A percentile compares a stretch with the other conserved stretches of the same genome.
These are phyloP conservation scores for Aspergillus calidoustus DNA, from an alignment of 2,329 filamentous ascomycete genomes.

Conservation along the genomic window DNA sequence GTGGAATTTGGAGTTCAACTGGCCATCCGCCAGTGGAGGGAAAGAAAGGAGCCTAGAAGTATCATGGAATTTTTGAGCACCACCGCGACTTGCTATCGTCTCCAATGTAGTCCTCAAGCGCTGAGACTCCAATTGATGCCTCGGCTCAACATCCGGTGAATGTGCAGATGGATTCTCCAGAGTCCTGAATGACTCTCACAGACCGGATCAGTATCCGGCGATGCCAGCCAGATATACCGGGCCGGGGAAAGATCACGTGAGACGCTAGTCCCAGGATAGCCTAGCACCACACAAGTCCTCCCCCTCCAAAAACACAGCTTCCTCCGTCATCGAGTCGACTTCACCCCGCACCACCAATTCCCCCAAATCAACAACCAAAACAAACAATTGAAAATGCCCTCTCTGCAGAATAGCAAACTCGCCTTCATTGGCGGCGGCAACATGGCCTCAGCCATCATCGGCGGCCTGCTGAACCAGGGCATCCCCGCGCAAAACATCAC, in stretches of 20 bases:
- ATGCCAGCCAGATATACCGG: too few species aligned
- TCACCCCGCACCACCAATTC: neutral
- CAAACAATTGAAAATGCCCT: conserved; percentile 6
- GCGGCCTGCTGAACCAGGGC: conserved; percentile 35
- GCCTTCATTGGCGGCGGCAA: conserved; percentile 44
- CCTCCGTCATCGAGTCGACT: neutral
- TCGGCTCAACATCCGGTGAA: too few species aligned
- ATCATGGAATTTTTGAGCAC: too few species aligned
- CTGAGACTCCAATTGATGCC: too few species aligned
- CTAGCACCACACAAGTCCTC: neutral
- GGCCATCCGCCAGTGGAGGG: too few species aligned
- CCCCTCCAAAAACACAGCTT: neutral
- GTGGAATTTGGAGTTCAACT: too few species aligned
- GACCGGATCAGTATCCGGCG: too few species aligned
- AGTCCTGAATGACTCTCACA: too few species aligned
- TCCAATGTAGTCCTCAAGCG: too few species aligned
- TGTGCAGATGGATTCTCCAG: too few species aligned
- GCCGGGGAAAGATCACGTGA: neutral
- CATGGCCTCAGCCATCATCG: conserved; percentile 43
- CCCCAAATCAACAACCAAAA: neutral
- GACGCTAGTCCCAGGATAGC: neutral
- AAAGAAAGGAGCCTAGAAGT: too few species aligned
- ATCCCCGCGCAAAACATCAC: conserved; percentile 37
- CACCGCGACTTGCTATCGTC: too few species aligned
- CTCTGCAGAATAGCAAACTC: conserved; percentile 39